A percentile compares a stretch with the other conserved stretches of the same genome.
Evolutionary conservation across 108 stramenopile species (phyloP).

Genomic region (Stephanodiscus minutulus): DNA sequence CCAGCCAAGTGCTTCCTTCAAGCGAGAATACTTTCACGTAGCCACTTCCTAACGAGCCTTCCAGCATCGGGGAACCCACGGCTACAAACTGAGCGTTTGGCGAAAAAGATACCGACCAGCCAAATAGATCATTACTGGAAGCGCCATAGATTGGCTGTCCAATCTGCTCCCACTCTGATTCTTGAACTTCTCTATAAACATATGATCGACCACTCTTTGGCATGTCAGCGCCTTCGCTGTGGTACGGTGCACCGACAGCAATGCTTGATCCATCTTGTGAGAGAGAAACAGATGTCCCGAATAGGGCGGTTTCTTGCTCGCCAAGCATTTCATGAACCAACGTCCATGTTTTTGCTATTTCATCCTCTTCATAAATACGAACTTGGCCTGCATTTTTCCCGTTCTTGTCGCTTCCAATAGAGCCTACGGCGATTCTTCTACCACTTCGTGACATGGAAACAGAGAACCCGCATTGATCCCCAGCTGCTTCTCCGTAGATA

Average conservation of each 20-base stretch:
- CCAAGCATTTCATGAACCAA: constrained; percentile 39
- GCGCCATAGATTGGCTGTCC: constrained; percentile 36
- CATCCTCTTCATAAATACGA: constrained; percentile 44
- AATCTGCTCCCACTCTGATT: constrained; percentile 36
- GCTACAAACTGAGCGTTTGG: constrained; percentile 38
- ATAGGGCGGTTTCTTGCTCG: constrained; percentile 38
- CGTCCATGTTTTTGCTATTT: constrained; percentile 22
- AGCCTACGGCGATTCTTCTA: constrained; percentile 47
- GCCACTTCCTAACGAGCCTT: constrained; percentile 45
- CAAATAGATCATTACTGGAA: constrained; percentile 33
- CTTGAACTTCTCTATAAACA: constrained; percentile 34
- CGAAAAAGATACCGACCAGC: constrained; percentile 51
- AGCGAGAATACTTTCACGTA: constrained; percentile 56
- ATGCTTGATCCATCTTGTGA: constrained; percentile 57
- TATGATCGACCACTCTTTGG: constrained; percentile 47
- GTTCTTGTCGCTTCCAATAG: constrained; percentile 46
- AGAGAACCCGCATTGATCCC: constrained; percentile 52
- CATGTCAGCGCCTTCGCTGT: constrained; percentile 42
- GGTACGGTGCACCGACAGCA: constrained; percentile 72
- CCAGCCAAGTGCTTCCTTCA: constrained; percentile 28
- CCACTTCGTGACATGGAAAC: constrained; percentile 52
- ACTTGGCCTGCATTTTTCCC: constrained; percentile 52
- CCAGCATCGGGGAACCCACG: constrained; percentile 49
- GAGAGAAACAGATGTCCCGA: constrained; percentile 64
- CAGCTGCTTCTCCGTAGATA: constrained; percentile 42